Conservation (phyloP, 768 basidiomycete species). For the Suillus discolor region DNA sequence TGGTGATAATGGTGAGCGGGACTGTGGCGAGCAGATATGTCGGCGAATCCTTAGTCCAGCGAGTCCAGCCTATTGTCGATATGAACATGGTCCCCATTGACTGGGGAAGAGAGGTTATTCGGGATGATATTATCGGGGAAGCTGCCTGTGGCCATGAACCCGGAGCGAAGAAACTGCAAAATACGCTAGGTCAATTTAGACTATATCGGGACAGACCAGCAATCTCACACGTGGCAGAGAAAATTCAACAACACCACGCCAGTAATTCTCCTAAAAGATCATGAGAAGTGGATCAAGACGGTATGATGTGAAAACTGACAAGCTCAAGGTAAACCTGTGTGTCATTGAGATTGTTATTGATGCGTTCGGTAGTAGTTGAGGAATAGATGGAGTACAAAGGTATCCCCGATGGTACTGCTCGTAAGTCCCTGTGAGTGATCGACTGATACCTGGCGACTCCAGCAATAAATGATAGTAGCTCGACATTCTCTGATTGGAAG, state of each 20-base stretch:
- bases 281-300: background rate
- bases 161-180: slow-evolving; percentile 12
- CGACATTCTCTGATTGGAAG: slow-evolving; percentile 3
- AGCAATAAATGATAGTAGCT: slow-evolving; percentile 18
- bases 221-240: slow-evolving; percentile 9
- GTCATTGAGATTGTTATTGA: background rate
- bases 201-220: background rate
- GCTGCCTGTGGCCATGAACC: slow-evolving; percentile 5
- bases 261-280: slow-evolving; percentile 10
- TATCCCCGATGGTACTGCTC: slow-evolving; percentile 21
- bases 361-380: background rate
- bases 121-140: slow-evolving; percentile 3
- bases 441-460: slow-evolving; percentile 12
- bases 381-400: slow-evolving; percentile 18
- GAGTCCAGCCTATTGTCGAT: slow-evolving; percentile 11
- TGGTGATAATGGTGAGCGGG: slow-evolving; percentile 1
- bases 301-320: background rate
- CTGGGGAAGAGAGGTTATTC: slow-evolving; percentile 3
- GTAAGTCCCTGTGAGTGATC: slow-evolving; percentile 16
- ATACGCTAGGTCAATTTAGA: background rate
- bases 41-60: slow-evolving; percentile 3
- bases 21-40: slow-evolving; percentile 9
- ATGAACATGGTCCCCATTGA: slow-evolving; percentile 12
- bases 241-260: slow-evolving; percentile 13
- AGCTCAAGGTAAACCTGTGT: slow-evolving; percentile 2